These are phyloP conservation scores for Crithidia thermophila DNA, from an alignment of 208 protist species.

Conservation along the genomic window DNA sequence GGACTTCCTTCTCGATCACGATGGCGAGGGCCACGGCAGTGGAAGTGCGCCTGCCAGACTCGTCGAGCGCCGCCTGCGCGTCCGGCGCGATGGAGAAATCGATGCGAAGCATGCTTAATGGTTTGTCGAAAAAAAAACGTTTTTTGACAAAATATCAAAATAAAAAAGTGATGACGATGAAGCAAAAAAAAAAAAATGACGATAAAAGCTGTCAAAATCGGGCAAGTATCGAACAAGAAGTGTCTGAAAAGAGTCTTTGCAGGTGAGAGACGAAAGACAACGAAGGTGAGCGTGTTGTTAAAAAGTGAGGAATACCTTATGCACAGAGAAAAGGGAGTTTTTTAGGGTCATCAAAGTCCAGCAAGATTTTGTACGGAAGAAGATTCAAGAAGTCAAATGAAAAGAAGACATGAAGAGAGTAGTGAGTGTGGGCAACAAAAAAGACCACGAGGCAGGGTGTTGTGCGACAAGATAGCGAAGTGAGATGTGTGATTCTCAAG, in stretches of 20 bases:
- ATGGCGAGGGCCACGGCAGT: constrained; percentile 43
- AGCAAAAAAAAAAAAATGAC: neutral
- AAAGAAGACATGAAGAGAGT: too few species aligned
- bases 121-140: neutral
- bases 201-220: neutral
- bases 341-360: too few species aligned
- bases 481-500: too few species aligned
- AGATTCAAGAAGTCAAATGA: too few species aligned
- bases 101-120: constrained; percentile 46
- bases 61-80: constrained; percentile 42
- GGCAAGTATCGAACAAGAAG: neutral
- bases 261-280: too few species aligned
- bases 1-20: constrained; percentile 52
- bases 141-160: neutral
- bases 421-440: too few species aligned
- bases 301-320: too few species aligned
- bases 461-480: too few species aligned
- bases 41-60: constrained; percentile 31
- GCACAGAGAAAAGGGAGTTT: too few species aligned
- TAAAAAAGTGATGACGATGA: neutral
- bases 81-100: constrained; percentile 57
- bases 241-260: constrained; percentile 30
- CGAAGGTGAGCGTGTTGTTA: too few species aligned
- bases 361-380: too few species aligned
- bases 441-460: too few species aligned